Evolutionary conservation across 2,329 filamentous ascomycete genomes (phyloP).

Genomic region (Boeremia lycopersici): DNA sequence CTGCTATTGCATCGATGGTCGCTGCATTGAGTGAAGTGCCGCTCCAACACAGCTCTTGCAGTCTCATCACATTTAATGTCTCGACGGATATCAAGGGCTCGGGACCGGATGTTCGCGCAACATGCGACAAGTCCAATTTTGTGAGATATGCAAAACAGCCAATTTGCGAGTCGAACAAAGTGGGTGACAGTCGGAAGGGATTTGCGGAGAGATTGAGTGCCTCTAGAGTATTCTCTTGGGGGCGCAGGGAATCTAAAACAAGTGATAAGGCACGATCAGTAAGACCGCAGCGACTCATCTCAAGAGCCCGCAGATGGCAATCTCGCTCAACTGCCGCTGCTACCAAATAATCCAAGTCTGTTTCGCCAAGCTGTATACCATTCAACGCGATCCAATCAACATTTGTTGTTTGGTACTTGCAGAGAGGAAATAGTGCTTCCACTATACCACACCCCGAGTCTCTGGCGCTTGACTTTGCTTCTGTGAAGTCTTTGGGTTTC

Average conservation of each 20-base stretch:
- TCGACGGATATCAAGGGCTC: constrained; percentile 70
- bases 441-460: constrained; percentile 72
- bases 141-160: constrained; percentile 70
- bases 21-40: constrained; percentile 66
- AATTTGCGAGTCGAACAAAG: constrained; percentile 69
- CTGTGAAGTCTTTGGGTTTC: constrained; percentile 51
- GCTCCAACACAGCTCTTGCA: constrained; percentile 70
- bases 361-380: constrained; percentile 72
- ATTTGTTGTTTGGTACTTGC: constrained; percentile 69
- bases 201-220: constrained; percentile 71
- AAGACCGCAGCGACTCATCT: constrained; percentile 68
- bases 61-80: constrained; percentile 68
- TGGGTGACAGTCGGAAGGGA: constrained; percentile 67
- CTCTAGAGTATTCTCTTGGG: constrained; percentile 71
- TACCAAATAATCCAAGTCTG: constrained; percentile 70
- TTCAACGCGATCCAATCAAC: constrained; percentile 74
- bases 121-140: constrained; percentile 69
- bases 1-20: constrained; percentile 67
- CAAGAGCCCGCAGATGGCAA: constrained; percentile 70
- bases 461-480: constrained; percentile 53
- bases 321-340: constrained; percentile 69
- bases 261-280: constrained; percentile 65
- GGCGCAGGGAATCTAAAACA: constrained; percentile 66
- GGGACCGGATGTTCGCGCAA: constrained; percentile 66
- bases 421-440: constrained; percentile 71